Conservation (phyloP, 805 yeast genomes). For the Ogataea minuta region DNA sequence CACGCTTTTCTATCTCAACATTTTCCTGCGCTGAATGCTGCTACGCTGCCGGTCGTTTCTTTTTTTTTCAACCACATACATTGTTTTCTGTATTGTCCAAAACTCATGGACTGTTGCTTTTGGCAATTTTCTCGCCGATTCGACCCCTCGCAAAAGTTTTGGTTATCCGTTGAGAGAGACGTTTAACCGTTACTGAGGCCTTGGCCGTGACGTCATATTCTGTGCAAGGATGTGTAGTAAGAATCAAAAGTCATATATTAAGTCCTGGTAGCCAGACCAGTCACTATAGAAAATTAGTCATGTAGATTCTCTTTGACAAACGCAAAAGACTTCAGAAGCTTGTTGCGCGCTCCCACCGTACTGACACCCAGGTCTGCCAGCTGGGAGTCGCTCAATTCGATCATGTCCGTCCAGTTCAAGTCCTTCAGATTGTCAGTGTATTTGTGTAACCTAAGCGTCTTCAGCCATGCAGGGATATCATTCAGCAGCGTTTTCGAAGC, state of each 20-base stretch:
- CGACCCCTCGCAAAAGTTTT: background rate
- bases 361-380: constrained; percentile 80
- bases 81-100: constrained; percentile 1
- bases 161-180: background rate
- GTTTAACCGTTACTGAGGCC: constrained; percentile 1
- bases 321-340: constrained; percentile 86
- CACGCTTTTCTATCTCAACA: constrained; percentile 4
- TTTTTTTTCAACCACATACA: background rate
- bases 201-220: too few relatives aligned
- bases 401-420: constrained; percentile 74
- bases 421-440: constrained; percentile 82
- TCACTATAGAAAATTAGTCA: constrained; percentile 17
- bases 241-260: too few relatives aligned
- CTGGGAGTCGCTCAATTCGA: constrained; percentile 64
- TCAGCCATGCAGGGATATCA: constrained; percentile 91
- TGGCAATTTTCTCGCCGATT: background rate
- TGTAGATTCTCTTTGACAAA: constrained; percentile 59
- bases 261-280: constrained; percentile 13
- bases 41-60: constrained; percentile 1
- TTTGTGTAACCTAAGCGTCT: constrained; percentile 85
- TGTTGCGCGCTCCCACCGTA: constrained; percentile 95
- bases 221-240: constrained; percentile 7
- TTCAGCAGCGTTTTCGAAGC: constrained; percentile 54
- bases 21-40: background rate
- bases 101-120: constrained; percentile 1